Percentiles rank a stretch among this genome's conserved stretches.
Evolutionary conservation across 495 filamentous ascomycete genomes (phyloP).

Genomic region (Podospora fimiseda): DNA sequence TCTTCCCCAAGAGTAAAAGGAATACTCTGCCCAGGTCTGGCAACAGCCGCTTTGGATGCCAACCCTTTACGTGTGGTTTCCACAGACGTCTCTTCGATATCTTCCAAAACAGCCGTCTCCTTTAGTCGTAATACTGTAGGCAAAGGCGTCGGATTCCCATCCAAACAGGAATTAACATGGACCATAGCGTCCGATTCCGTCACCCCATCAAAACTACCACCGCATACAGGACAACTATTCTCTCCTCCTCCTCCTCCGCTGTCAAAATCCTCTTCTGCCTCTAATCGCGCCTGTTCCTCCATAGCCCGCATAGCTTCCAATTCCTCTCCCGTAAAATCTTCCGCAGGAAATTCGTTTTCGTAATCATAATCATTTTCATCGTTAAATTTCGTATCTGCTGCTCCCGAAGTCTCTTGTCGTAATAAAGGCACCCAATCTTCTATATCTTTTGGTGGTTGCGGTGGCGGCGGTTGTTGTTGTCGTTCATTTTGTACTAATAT

Average conservation of each 20-base stretch:
- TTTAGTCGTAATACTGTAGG: constrained; percentile 4
- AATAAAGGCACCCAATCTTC: constrained; percentile 12
- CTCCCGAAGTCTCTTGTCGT: constrained; percentile 17
- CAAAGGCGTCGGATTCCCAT: constrained; percentile 61
- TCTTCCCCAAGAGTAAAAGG: constrained; percentile 53
- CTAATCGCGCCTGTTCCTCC: constrained; percentile 56
- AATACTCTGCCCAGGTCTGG: constrained; percentile 69
- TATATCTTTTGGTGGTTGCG: no score
- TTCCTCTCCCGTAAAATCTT: constrained; percentile 57
- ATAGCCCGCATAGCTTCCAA: constrained; percentile 53
- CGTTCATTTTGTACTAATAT: not conserved
- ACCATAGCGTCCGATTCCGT: constrained; percentile 51
- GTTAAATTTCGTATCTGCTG: not conserved
- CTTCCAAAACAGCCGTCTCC: no score
- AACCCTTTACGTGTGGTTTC: constrained; percentile 42
- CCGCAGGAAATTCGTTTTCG: constrained; percentile 53
- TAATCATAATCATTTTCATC: constrained; percentile 33
- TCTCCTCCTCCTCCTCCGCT: constrained; percentile 25
- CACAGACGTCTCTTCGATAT: no score
- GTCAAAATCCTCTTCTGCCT: constrained; percentile 43
- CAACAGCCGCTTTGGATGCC: constrained; percentile 55
- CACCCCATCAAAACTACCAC: constrained; percentile 51
- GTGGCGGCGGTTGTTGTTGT: no score
- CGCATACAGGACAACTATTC: constrained; percentile 70
- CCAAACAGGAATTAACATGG: constrained; percentile 92